A percentile compares a stretch with the other conserved stretches of the same genome.
Conservation (phyloP, 345 rosid species). For the Bruguiera parviflora region DNA sequence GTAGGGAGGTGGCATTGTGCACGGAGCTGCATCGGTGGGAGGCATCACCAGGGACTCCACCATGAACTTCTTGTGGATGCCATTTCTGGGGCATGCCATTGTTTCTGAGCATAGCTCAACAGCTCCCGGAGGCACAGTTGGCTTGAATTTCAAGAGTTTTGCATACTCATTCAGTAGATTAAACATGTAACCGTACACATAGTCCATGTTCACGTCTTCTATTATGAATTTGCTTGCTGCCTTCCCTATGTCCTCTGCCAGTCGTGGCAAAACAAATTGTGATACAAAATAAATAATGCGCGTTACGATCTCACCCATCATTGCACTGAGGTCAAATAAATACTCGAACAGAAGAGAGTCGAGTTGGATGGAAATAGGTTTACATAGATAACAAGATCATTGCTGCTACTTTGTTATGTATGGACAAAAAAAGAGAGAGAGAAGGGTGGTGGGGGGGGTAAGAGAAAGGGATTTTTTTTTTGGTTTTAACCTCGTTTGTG, state of each 20-base stretch:
- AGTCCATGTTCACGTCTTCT: constrained; percentile 36
- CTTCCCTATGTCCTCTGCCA: constrained; percentile 42
- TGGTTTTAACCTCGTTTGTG: constrained; percentile 22
- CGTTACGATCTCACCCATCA: no score
- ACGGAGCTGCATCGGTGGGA: constrained; percentile 32
- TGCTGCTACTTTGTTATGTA: no score
- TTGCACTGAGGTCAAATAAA: no score
- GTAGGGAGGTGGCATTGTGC: constrained; percentile 43
- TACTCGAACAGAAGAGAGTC: no score
- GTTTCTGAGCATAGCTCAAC: constrained; percentile 44
- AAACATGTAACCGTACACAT: constrained; percentile 53
- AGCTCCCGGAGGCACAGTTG: constrained; percentile 36
- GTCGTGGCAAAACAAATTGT: neutral
- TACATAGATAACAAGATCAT: no score
- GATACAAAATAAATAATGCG: no score
- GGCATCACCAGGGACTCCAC: constrained; percentile 37
- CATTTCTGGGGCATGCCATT: constrained; percentile 37
- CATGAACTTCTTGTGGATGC: constrained; percentile 32
- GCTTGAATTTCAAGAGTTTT: constrained; percentile 40
- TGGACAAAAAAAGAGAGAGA: no score
- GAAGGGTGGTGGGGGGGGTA: no score
- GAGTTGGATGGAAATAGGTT: no score
- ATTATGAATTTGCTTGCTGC: constrained; percentile 30
- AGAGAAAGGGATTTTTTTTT: no score
- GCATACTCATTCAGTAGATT: constrained; percentile 40